phyloP scores from a whole-genome alignment of 2,329 filamentous ascomycete genomes.

The Sclerotinia minor region DNA sequence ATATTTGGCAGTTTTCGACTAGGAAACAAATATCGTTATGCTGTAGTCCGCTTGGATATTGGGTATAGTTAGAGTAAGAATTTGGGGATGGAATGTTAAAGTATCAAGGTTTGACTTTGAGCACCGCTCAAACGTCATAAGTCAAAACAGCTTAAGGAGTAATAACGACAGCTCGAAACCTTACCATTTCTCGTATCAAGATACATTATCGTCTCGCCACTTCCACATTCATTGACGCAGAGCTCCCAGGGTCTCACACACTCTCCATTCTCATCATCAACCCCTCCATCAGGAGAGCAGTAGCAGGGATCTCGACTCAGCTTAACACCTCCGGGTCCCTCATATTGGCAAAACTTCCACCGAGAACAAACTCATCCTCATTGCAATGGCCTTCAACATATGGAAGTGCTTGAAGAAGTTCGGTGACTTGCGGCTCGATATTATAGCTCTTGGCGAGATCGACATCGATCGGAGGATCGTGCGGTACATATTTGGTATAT shows the following conservation, averaged over 20 bases:
- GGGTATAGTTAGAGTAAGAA: not conserved
- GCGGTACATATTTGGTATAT: conserved; percentile 28
- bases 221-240: conserved; percentile 8
- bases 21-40: not conserved
- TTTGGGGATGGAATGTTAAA: not conserved
- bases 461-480: conserved; percentile 26
- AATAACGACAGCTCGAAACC: not conserved
- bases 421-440: conserved; percentile 25
- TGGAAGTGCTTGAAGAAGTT: conserved; percentile 26
- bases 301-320: conserved; percentile 26
- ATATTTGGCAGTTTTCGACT: not conserved
- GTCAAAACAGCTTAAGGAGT: not conserved
- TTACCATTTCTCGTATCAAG: conserved; percentile 19
- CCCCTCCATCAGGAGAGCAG: conserved; percentile 4
- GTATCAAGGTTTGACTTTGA: not conserved
- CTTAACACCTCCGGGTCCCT: conserved; percentile 10
- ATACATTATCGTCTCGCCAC: not conserved
- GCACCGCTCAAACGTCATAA: not conserved
- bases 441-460: conserved; percentile 21
- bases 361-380: conserved; percentile 28
- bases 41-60: not conserved
- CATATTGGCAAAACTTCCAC: conserved; percentile 28
- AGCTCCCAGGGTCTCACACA: conserved; percentile 12
- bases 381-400: conserved; percentile 22
- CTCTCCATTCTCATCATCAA: conserved; percentile 22